phyloP scores from a whole-genome alignment of 352 stramenopile species.

The Globisporangium nagaii region DNA sequence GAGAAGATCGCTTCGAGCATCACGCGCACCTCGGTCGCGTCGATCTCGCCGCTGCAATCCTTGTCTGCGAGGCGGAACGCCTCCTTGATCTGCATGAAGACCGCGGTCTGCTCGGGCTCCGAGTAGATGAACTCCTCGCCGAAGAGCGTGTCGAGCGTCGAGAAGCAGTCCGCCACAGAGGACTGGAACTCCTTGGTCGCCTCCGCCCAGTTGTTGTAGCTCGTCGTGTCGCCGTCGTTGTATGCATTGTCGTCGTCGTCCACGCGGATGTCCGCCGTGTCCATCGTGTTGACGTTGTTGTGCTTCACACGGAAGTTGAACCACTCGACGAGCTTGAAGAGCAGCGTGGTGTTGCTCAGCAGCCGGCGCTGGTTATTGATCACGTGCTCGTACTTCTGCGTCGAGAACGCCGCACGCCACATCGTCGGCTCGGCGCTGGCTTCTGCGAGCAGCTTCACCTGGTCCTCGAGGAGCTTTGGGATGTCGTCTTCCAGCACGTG shows the following conservation, averaged over 20 bases:
- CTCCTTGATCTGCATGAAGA: constrained; percentile 89
- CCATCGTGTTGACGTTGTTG: constrained; percentile 28
- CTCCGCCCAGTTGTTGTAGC: constrained; percentile 41
- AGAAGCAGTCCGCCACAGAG: constrained; percentile 55
- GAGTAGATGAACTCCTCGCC: constrained; percentile 69
- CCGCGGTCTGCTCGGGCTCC: constrained; percentile 67
- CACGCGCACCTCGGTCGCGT: constrained; percentile 62
- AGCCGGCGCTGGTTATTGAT: constrained; percentile 56
- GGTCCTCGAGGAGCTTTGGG: constrained; percentile 48
- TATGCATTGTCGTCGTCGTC: constrained; percentile 15
- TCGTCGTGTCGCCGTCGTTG: constrained; percentile 14
- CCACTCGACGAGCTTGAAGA: constrained; percentile 77
- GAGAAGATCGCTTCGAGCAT: constrained; percentile 77
- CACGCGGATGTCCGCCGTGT: constrained; percentile 48
- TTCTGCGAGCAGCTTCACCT: constrained; percentile 52
- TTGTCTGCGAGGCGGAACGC: constrained; percentile 72
- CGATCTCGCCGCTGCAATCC: constrained; percentile 77
- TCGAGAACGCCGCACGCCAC: constrained; percentile 67
- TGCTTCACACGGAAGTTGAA: constrained; percentile 59
- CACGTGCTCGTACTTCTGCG: constrained; percentile 66
- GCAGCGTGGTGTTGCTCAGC: constrained; percentile 76
- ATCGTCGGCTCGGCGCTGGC: constrained; percentile 55
- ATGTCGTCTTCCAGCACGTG: constrained; percentile 51
- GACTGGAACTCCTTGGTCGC: constrained; percentile 46
- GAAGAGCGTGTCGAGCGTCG: constrained; percentile 72